Percentiles rank a stretch among this genome's conserved stretches.
These are phyloP conservation scores for Herpomyces periplanetae DNA, from an alignment of 2,329 filamentous ascomycete species.

Conservation along the genomic window DNA sequence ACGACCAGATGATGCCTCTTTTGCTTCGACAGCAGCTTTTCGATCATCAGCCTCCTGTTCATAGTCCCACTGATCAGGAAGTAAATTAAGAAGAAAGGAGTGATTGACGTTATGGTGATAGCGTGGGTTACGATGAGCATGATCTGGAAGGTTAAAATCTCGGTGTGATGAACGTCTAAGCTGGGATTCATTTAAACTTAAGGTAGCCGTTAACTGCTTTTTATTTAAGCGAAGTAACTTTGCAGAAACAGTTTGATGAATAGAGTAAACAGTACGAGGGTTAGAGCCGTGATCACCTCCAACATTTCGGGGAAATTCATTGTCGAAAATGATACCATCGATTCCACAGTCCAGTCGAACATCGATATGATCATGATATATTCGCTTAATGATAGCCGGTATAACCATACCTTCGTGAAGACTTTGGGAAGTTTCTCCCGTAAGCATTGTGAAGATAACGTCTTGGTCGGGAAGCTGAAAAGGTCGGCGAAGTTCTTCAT, in stretches of 20 bases:
- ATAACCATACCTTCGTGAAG: slow-evolving; percentile 68
- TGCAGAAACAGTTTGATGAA: slow-evolving; percentile 49
- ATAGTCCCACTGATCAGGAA: slow-evolving; percentile 54
- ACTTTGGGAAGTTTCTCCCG: slow-evolving; percentile 54
- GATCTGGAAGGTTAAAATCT: slow-evolving; percentile 26
- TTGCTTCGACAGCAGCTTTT: slow-evolving; percentile 36
- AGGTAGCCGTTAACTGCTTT: slow-evolving; percentile 40
- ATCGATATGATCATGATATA: slow-evolving; percentile 69
- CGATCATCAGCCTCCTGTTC: slow-evolving; percentile 38
- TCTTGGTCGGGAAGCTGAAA: slow-evolving; percentile 28
- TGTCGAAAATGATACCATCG: slow-evolving; percentile 45
- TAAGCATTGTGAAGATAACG: slow-evolving; percentile 82
- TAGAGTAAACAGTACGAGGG: slow-evolving; percentile 22
- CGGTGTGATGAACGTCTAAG: slow-evolving; percentile 30
- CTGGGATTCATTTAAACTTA: slow-evolving; percentile 46
- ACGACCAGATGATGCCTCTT: slow-evolving; percentile 45
- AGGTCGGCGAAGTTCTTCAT: slow-evolving; percentile 58
- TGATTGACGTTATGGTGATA: too few relatives aligned
- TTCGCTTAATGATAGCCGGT: slow-evolving; percentile 47
- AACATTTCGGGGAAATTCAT: slow-evolving; percentile 34
- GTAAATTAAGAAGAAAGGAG: too few relatives aligned
- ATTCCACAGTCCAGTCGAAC: slow-evolving; percentile 77
- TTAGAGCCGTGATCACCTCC: slow-evolving; percentile 16
- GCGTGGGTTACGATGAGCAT: too few relatives aligned
- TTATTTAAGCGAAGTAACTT: slow-evolving; percentile 63